A percentile compares a stretch with the other conserved stretches of the same genome.
These are phyloP conservation scores for Acanthamoeba healyi DNA, from an alignment of 208 protist species.

Conservation along the genomic window DNA sequence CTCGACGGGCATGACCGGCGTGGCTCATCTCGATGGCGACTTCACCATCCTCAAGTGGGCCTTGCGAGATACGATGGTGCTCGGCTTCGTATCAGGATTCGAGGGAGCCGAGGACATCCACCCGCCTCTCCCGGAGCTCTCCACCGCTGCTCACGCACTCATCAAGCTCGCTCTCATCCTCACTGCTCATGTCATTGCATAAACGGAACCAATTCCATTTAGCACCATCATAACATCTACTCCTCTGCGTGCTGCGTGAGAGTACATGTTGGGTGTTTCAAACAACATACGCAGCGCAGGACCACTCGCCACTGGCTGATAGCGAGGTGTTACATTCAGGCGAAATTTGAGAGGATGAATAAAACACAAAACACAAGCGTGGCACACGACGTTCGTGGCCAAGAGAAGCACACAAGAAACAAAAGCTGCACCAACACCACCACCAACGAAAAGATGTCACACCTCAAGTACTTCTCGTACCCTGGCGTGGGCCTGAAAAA, in stretches of 20 bases:
- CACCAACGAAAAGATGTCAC: not conserved
- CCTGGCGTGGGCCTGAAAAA: not conserved
- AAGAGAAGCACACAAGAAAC: not conserved
- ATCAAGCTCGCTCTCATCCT: slow-evolving; percentile 68
- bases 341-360: not conserved
- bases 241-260: too few species aligned
- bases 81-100: slow-evolving; percentile 54
- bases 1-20: slow-evolving; percentile 65
- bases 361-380: too few species aligned
- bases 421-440: not conserved
- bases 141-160: slow-evolving; percentile 39
- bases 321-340: too few species aligned
- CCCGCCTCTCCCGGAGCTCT: slow-evolving; percentile 5
- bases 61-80: slow-evolving; percentile 55
- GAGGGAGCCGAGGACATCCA: slow-evolving; percentile 27
- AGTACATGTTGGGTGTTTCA: not conserved
- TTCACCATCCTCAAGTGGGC: slow-evolving; percentile 74
- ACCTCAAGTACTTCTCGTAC: slow-evolving; percentile 48
- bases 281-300: too few species aligned
- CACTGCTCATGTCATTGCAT: slow-evolving; percentile 16
- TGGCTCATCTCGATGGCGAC: not conserved
- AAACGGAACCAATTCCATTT: not conserved
- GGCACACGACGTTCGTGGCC: not conserved
- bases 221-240: too few species aligned
- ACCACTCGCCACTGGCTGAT: too few species aligned